phyloP scores from a whole-genome alignment of 2,329 filamentous ascomycete genomes.

The Fusarium nygamai region DNA sequence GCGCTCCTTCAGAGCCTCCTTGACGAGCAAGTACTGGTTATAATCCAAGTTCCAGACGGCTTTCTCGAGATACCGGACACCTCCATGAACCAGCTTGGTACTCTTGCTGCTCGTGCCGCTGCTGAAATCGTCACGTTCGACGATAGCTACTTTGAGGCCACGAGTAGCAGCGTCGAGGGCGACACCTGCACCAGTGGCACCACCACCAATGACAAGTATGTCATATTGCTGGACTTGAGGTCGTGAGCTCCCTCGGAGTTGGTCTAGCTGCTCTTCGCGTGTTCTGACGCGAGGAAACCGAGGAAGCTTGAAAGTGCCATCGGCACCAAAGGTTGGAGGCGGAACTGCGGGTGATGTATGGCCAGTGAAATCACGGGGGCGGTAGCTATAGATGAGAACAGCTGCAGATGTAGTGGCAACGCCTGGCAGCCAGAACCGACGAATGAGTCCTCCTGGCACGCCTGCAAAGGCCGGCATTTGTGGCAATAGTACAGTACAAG shows the following conservation, averaged over 20 bases:
- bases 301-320: conserved; percentile 73
- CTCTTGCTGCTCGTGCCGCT: conserved; percentile 79
- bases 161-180: conserved; percentile 77
- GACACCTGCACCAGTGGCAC: conserved; percentile 76
- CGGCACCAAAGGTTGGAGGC: conserved; percentile 74
- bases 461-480: conserved; percentile 32
- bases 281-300: conserved; percentile 71
- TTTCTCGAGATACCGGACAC: conserved; percentile 79
- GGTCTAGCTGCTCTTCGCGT: conserved; percentile 71
- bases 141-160: conserved; percentile 75
- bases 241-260: conserved; percentile 58
- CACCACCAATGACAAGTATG: conserved; percentile 75
- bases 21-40: conserved; percentile 76
- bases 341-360: conserved; percentile 74
- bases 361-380: conserved; percentile 77
- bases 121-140: conserved; percentile 79
- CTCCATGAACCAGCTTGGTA: conserved; percentile 81
- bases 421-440: conserved; percentile 56
- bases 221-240: conserved; percentile 66
- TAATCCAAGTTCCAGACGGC: conserved; percentile 81
- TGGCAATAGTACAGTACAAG: not conserved
- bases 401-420: conserved; percentile 56
- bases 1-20: conserved; percentile 77
- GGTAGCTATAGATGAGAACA: conserved; percentile 65
- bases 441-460: conserved; percentile 44